These are phyloP conservation scores for Periconia sp. DNA, from an alignment of 2,329 filamentous ascomycete genomes.

Conservation along the genomic window DNA sequence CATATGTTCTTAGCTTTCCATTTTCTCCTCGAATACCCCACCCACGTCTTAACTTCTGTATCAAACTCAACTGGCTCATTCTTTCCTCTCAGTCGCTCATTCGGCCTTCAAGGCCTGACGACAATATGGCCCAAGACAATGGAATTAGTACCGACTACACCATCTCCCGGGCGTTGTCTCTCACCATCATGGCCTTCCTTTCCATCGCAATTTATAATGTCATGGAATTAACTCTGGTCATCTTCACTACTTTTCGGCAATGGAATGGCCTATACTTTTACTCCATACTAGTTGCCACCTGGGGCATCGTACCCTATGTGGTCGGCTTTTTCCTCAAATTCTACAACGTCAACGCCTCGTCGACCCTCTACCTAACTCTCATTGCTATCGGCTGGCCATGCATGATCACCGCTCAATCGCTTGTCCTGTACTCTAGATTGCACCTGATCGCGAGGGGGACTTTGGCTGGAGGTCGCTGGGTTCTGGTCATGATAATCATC, in stretches of 20 bases:
- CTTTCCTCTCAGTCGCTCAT: no score
- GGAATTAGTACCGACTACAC: constrained; percentile 7
- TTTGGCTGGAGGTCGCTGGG: constrained; percentile 29
- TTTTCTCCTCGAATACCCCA: no score
- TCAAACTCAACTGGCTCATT: no score
- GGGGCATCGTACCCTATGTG: constrained; percentile 51
- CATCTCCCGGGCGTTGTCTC: constrained; percentile 3
- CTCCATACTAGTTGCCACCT: constrained; percentile 49
- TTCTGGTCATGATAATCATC: constrained; percentile 61
- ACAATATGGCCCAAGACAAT: constrained; percentile 4
- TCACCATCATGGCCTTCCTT: constrained; percentile 19
- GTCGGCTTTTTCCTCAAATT: constrained; percentile 52
- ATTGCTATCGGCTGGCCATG: constrained; percentile 56
- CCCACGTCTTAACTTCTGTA: no score
- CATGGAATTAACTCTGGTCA: constrained; percentile 16
- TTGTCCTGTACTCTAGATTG: constrained; percentile 65
- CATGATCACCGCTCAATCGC: constrained; percentile 65
- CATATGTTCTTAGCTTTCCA: no score
- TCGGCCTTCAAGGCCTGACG: background rate
- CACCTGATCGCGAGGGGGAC: constrained; percentile 20
- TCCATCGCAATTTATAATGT: constrained; percentile 36
- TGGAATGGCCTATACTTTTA: constrained; percentile 54
- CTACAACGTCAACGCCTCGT: constrained; percentile 6
- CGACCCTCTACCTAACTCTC: constrained; percentile 48
- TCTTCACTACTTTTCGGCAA: constrained; percentile 51